Evolutionary conservation across 371 early-diverging fungal genomes (phyloP).

Genomic region (Mortierella sp.): DNA sequence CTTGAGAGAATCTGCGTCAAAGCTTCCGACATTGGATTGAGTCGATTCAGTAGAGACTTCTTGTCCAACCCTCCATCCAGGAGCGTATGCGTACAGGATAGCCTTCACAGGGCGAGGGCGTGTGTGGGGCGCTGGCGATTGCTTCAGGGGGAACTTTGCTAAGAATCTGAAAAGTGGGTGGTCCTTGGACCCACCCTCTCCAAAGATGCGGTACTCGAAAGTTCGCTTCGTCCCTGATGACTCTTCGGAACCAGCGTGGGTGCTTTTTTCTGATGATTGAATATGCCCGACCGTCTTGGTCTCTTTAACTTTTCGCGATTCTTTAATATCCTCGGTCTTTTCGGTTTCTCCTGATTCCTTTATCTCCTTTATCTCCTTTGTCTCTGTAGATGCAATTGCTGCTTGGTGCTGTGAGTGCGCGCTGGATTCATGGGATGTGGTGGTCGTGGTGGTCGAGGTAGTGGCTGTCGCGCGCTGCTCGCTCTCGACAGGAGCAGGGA

Average conservation of each 20-base stretch:
- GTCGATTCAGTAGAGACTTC: neutral
- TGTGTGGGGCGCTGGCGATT: slow-evolving; percentile 40
- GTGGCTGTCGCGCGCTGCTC: slow-evolving; percentile 1
- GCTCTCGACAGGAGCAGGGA: slow-evolving; percentile 4
- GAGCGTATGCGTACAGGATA: slow-evolving; percentile 40
- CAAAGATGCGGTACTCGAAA: slow-evolving; percentile 25
- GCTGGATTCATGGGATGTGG: neutral
- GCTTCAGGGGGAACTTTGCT: slow-evolving; percentile 49
- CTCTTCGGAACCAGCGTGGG: neutral
- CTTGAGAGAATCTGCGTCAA: slow-evolving; percentile 55
- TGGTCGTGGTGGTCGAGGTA: neutral
- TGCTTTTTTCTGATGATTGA: neutral
- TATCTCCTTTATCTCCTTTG: neutral
- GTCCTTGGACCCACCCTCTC: slow-evolving; percentile 18
- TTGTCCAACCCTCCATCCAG: slow-evolving; percentile 34
- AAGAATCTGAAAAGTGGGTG: slow-evolving; percentile 47
- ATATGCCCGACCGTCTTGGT: neutral
- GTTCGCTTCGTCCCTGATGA: slow-evolving; percentile 5
- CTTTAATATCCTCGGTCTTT: slow-evolving; percentile 3
- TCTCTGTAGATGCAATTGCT: neutral
- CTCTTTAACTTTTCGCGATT: neutral
- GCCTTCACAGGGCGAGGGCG: slow-evolving; percentile 39
- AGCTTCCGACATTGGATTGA: slow-evolving; percentile 32
- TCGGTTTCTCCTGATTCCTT: neutral
- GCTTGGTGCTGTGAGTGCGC: neutral